These are phyloP conservation scores for Colletotrichum sp. DNA, from an alignment of 2,329 filamentous ascomycete genomes.

Conservation along the genomic window DNA sequence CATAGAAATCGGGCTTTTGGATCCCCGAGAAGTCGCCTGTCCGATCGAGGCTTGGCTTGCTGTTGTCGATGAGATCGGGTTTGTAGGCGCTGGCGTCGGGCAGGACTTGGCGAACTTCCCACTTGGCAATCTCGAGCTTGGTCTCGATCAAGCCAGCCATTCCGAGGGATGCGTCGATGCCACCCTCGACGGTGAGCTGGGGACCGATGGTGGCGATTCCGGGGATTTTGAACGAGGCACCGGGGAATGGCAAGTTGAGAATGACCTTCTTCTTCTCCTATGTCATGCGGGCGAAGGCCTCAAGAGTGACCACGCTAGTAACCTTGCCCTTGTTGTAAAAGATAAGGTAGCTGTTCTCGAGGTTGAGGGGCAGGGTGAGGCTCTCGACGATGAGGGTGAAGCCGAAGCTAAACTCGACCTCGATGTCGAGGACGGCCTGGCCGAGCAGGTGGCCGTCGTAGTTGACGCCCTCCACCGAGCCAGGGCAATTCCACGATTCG, in stretches of 20 bases:
- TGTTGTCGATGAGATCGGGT: conserved; percentile 1
- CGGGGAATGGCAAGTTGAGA: conserved; percentile 27
- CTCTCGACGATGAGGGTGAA: conserved; percentile 29
- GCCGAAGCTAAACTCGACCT: conserved; percentile 30
- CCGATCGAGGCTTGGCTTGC: conserved; percentile 18
- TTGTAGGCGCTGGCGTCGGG: background rate
- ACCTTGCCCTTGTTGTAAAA: conserved; percentile 30
- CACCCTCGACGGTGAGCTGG: conserved; percentile 27
- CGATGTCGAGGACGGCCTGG: conserved; percentile 23
- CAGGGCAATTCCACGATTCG: conserved; percentile 24
- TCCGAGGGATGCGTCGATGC: conserved; percentile 24
- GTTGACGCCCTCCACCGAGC: background rate
- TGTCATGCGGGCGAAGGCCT: conserved; percentile 25
- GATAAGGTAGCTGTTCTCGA: conserved; percentile 28
- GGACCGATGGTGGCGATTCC: conserved; percentile 35
- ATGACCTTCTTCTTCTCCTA: conserved; percentile 26
- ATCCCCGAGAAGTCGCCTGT: conserved; percentile 18
- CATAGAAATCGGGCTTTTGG: conserved; percentile 25
- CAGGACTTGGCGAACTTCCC: conserved; percentile 21
- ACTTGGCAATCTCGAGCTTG: conserved; percentile 29
- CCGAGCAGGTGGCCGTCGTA: conserved; percentile 24
- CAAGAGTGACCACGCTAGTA: conserved; percentile 27
- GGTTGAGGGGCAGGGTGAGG: conserved; percentile 24
- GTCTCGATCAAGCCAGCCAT: conserved; percentile 28
- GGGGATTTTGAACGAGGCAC: conserved; percentile 31